Base-by-base conservation (phyloP, 2,329 filamentous ascomycete genomes). In the Ceratocystis colombiana region DNA sequence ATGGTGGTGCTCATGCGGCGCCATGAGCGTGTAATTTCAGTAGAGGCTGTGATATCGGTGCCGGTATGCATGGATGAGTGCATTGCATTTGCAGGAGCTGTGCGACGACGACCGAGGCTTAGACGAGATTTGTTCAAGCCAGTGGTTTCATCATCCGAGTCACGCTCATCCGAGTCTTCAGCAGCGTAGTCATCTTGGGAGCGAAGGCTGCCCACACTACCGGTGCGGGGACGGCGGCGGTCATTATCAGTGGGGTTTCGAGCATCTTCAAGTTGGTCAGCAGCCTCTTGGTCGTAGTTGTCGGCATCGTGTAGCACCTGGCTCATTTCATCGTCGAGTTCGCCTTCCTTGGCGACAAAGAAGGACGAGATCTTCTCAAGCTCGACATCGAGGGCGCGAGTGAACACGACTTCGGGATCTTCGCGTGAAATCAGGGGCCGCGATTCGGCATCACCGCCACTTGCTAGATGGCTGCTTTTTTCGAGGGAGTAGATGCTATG, bases 331-430 rank as follows among this genome's bases (percentile, higher is more conserved):
- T 87, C 85, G 68, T 88, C 85, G 15, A 99, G 85, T 74, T 97
- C 93, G 28, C 84, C 80, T 76, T 99, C 92, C 76, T 99, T 99
- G 68, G 90, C 77, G 69, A 86, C 82, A 76, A 94, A 97, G 75
- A 99, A 99, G 0, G 88, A 88, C 72, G 85, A 88, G 68, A 99
- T 90, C 79, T 97, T 97, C 73, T 97, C 92, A 63, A 99, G 79
- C 75, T 99, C 94, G 53, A 88, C 83, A 72, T 95, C 90, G 20
- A 99, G 82, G 50, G 91, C 87, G 69, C 86, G 86, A 70, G 82
- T 82, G 74, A 99, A 99, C 68, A 92, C 82, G 48, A 84, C 82
- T 74, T 97, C 92, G 15, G 91, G 88, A 68, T 95, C 88, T 67
- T 84, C 82, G 66, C 81, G 80, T 68, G 81, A 79, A 68, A 99